These are phyloP conservation scores for Arthonia radiata DNA, from an alignment of 495 filamentous ascomycete species.

Conservation along the genomic window DNA sequence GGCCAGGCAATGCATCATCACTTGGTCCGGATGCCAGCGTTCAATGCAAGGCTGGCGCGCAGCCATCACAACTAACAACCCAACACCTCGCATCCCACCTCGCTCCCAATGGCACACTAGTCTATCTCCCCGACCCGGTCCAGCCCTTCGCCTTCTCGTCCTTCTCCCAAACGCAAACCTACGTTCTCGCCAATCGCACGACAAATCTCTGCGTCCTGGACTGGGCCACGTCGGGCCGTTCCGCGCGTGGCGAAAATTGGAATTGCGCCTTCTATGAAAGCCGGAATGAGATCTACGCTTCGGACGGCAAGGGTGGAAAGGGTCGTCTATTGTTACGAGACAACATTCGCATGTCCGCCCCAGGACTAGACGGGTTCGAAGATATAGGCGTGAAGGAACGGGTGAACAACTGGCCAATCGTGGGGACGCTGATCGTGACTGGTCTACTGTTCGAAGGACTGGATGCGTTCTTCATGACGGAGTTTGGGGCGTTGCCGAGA, in stretches of 20 bases:
- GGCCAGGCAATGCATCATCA: slow-evolving; percentile 10
- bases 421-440: slow-evolving; percentile 63
- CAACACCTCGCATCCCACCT: slow-evolving; percentile 45
- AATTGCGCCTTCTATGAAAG: slow-evolving; percentile 49
- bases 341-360: slow-evolving; percentile 43
- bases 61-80: too few species aligned
- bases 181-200: slow-evolving; percentile 28
- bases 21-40: too few species aligned
- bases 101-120: slow-evolving; percentile 37
- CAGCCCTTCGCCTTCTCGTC: slow-evolving; percentile 63
- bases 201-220: slow-evolving; percentile 60
- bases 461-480: slow-evolving; percentile 42
- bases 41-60: too few species aligned
- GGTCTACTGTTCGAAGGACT: slow-evolving; percentile 44
- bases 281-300: slow-evolving; percentile 62
- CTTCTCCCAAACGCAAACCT: slow-evolving; percentile 62
- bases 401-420: slow-evolving; percentile 40
- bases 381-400: slow-evolving; percentile 21
- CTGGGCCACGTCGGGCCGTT: slow-evolving; percentile 78
- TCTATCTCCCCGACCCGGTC: slow-evolving; percentile 80
- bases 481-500: slow-evolving; percentile 52
- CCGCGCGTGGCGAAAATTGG: slow-evolving; percentile 78
- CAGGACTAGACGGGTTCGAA: slow-evolving; percentile 9
- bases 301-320: slow-evolving; percentile 11
- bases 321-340: slow-evolving; percentile 55